These are phyloP conservation scores for Myotisia sp. DNA, from an alignment of 2,329 filamentous ascomycete species.

Conservation along the genomic window DNA sequence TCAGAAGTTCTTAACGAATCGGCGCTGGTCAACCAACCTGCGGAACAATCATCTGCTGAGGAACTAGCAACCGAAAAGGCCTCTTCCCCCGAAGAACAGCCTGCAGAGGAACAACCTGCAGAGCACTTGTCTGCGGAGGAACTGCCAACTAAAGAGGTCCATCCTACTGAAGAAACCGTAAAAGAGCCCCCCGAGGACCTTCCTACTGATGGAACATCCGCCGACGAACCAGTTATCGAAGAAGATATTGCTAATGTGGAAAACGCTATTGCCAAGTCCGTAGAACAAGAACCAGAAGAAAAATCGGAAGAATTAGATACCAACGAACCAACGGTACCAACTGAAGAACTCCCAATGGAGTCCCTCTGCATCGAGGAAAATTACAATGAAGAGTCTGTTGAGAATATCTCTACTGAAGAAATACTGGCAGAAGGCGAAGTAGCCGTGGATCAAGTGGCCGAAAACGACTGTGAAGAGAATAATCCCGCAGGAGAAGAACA, in stretches of 20 bases:
- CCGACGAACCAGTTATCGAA: constrained; percentile 12
- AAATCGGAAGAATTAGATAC: constrained; percentile 9
- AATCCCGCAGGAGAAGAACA: not conserved
- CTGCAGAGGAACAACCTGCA: constrained; percentile 7
- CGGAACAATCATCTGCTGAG: not conserved
- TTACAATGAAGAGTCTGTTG: constrained; percentile 12
- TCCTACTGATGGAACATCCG: constrained; percentile 12
- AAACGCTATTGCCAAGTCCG: constrained; percentile 9
- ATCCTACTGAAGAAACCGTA: no score
- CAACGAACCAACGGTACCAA: constrained; percentile 7
- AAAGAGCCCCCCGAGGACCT: constrained; percentile 12
- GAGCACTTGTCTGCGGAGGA: constrained; percentile 10
- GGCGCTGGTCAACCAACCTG: no score
- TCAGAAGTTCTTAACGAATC: no score
- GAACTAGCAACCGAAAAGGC: not conserved
- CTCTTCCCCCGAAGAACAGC: constrained; percentile 6
- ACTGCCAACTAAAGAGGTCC: constrained; percentile 9
- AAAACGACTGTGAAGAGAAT: not conserved
- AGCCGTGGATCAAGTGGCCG: not conserved
- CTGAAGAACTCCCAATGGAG: constrained; percentile 10
- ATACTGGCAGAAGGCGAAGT: constrained; percentile 6
- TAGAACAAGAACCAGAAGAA: no score
- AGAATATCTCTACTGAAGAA: constrained; percentile 12
- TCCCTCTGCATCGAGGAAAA: constrained; percentile 9
- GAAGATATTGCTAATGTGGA: constrained; percentile 11